phyloP scores from a whole-genome alignment of 1,284 basidiomycete species.

The Cryptococcus sp. region DNA sequence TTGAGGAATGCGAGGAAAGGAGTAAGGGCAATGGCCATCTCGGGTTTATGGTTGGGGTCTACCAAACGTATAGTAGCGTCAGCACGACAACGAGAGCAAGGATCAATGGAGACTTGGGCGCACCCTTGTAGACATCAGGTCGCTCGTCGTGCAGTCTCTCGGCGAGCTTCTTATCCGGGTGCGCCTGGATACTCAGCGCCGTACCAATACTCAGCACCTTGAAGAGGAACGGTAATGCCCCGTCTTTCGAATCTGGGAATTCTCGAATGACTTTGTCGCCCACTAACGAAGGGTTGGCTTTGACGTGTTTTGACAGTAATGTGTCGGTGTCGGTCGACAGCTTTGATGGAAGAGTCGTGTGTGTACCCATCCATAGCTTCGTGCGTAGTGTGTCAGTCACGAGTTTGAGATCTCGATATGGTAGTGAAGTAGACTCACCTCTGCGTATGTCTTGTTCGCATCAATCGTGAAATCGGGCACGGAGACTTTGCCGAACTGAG shows the following conservation, averaged over 20 bases:
- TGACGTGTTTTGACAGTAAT: conserved; percentile 66
- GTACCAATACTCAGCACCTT: conserved; percentile 92
- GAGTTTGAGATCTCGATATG: neutral
- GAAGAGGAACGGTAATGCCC: conserved; percentile 88
- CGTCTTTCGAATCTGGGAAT: conserved; percentile 62
- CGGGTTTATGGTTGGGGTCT: conserved; percentile 63
- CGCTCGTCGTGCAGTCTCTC: conserved; percentile 71
- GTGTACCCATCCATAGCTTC: conserved; percentile 99
- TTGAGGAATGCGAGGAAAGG: conserved; percentile 75
- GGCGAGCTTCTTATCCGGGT: conserved; percentile 90
- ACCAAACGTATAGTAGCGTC: neutral
- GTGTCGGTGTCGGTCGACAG: conserved; percentile 54
- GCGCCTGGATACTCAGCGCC: conserved; percentile 94
- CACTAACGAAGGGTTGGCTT: conserved; percentile 64
- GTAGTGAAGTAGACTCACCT: conserved; percentile 56
- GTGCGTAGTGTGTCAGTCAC: neutral
- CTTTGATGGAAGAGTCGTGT: conserved; percentile 80
- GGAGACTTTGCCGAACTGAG: conserved; percentile 57
- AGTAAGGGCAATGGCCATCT: conserved; percentile 95
- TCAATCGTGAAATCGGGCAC: conserved; percentile 60
- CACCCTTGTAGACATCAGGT: conserved; percentile 89
- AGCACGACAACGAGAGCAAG: conserved; percentile 3
- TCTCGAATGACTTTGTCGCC: conserved; percentile 65
- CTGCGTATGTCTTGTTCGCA: conserved; percentile 64
- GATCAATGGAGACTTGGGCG: conserved; percentile 22